These are phyloP conservation scores for Conoideocrella luteorostrata DNA, from an alignment of 2,329 filamentous ascomycete genomes.

Conservation along the genomic window DNA sequence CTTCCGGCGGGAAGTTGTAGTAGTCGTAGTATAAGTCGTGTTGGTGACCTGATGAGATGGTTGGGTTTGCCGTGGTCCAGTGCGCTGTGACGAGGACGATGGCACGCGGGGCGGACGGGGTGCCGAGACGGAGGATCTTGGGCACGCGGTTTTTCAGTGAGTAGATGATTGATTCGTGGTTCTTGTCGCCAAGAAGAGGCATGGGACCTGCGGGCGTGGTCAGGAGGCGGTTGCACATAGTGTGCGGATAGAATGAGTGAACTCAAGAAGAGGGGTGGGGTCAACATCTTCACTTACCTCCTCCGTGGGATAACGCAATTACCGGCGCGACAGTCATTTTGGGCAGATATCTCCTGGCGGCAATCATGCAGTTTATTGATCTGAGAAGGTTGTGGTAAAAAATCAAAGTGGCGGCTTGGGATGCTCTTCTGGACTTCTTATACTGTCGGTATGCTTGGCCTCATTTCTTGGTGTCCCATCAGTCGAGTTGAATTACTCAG, in stretches of 20 bases:
- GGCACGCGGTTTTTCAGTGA: slow-evolving; percentile 49
- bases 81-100: slow-evolving; percentile 54
- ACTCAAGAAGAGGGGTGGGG: too few relatives aligned
- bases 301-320: slow-evolving; percentile 44
- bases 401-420: too few relatives aligned
- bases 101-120: slow-evolving; percentile 40
- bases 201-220: slow-evolving; percentile 40
- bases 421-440: too few relatives aligned
- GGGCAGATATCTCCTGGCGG: too few relatives aligned
- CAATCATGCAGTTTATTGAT: too few relatives aligned
- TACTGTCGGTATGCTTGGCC: too few relatives aligned
- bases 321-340: slow-evolving; percentile 37
- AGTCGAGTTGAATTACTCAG: too few relatives aligned
- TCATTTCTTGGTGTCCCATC: too few relatives aligned
- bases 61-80: slow-evolving; percentile 44
- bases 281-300: slow-evolving; percentile 24
- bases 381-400: too few relatives aligned
- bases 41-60: slow-evolving; percentile 41
- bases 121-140: slow-evolving; percentile 47
- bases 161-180: slow-evolving; percentile 41
- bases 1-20: slow-evolving; percentile 49
- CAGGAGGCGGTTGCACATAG: too few relatives aligned
- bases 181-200: slow-evolving; percentile 50
- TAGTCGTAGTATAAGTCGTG: slow-evolving; percentile 53
- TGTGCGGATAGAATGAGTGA: too few relatives aligned